Evolutionary conservation across 2,329 filamentous ascomycete species (phyloP).

Genomic region (Sarocladiaceae sp.): DNA sequence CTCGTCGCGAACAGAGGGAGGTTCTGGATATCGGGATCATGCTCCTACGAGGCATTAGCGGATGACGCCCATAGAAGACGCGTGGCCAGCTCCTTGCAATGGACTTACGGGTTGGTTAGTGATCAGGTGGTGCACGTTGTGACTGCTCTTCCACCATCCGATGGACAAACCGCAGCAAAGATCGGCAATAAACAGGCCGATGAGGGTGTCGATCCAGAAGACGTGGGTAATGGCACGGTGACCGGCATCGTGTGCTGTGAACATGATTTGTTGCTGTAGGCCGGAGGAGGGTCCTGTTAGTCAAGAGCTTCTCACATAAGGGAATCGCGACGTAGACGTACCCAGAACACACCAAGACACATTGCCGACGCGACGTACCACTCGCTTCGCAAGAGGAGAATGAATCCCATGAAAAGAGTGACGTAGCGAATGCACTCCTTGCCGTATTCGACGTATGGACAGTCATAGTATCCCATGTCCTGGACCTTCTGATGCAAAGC

Average conservation of each 20-base stretch:
- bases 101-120: constrained; percentile 52
- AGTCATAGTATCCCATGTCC: constrained; percentile 51
- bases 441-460: constrained; percentile 50
- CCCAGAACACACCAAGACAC: constrained; percentile 58
- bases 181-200: constrained; percentile 57
- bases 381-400: constrained; percentile 35
- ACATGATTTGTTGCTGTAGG: constrained; percentile 59
- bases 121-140: constrained; percentile 62
- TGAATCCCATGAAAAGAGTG: constrained; percentile 42
- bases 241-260: constrained; percentile 59
- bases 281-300: constrained; percentile 15
- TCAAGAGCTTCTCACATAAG: not conserved
- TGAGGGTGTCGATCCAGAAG: constrained; percentile 51
- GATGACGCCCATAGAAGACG: not conserved
- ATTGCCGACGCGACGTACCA: constrained; percentile 54
- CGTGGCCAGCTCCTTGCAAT: not conserved
- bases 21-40: constrained; percentile 58
- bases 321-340: constrained; percentile 26
- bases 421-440: constrained; percentile 52
- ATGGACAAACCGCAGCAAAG: constrained; percentile 61
- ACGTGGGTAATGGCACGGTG: constrained; percentile 57
- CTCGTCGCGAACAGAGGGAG: constrained; percentile 63
- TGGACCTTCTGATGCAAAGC: constrained; percentile 47
- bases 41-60: constrained; percentile 30
- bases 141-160: constrained; percentile 64